Evolutionary conservation across 768 basidiomycete species (phyloP).

Genomic region (Collybia nuda): DNA sequence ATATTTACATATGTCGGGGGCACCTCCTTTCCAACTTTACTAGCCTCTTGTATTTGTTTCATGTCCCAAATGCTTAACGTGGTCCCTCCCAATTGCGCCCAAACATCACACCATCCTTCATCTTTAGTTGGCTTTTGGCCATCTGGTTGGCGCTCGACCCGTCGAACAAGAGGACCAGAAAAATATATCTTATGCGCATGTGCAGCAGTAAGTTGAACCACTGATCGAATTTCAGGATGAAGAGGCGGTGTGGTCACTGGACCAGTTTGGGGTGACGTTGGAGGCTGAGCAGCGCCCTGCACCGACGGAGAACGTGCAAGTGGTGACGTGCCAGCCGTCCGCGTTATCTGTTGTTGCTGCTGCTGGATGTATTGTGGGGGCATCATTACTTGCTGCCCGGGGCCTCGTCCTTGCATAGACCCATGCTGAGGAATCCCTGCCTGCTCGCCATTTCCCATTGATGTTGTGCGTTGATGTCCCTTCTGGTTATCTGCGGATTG

Average conservation of each 20-base stretch:
- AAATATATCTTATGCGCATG: slow-evolving; percentile 87
- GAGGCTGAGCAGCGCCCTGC: slow-evolving; percentile 9
- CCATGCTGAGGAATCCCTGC: slow-evolving; percentile 3
- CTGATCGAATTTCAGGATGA: slow-evolving; percentile 82
- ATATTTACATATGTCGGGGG: slow-evolving; percentile 87
- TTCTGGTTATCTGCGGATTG: slow-evolving; percentile 24
- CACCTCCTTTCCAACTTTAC: slow-evolving; percentile 74
- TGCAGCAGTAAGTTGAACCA: slow-evolving; percentile 70
- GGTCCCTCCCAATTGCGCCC: slow-evolving; percentile 88
- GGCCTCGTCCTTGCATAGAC: slow-evolving; percentile 5
- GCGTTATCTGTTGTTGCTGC: slow-evolving; percentile 8
- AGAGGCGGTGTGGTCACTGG: slow-evolving; percentile 41
- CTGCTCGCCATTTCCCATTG: slow-evolving; percentile 7
- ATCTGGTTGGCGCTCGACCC: slow-evolving; percentile 75
- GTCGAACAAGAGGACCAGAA: slow-evolving; percentile 78
- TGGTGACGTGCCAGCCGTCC: slow-evolving; percentile 1
- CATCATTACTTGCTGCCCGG: background rate
- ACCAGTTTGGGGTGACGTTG: slow-evolving; percentile 17
- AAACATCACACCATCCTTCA: slow-evolving; percentile 82
- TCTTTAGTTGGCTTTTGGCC: slow-evolving; percentile 70
- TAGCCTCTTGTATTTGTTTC: slow-evolving; percentile 84
- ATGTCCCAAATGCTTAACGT: slow-evolving; percentile 93
- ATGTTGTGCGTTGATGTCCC: slow-evolving; percentile 17
- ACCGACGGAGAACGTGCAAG: slow-evolving; percentile 7
- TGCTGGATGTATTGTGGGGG: background rate